A percentile compares a stretch with the other conserved stretches of the same genome.
phyloP scores from a whole-genome alignment of 2,329 filamentous ascomycete species.

The Ustilaginoidea virens region DNA sequence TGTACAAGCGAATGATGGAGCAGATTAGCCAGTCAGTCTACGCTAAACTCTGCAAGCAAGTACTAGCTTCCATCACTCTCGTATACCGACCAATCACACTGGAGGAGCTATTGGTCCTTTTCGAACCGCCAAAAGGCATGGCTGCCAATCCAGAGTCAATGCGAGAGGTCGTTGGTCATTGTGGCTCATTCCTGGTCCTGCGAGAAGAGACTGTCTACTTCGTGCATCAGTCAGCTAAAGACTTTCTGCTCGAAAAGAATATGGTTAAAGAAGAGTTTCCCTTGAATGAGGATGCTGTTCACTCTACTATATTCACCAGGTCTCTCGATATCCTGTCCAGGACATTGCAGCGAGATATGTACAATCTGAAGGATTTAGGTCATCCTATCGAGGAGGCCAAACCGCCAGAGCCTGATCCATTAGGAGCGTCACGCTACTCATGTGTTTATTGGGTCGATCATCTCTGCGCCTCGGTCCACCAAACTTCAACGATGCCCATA shows the following conservation, averaged over 20 bases:
- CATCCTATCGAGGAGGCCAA: conserved; percentile 4
- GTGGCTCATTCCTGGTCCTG: not conserved
- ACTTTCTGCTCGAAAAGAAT: conserved; percentile 16
- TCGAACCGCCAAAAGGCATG: conserved; percentile 5
- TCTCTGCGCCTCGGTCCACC: conserved; percentile 4
- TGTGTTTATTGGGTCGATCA: conserved; percentile 10
- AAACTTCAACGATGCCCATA: not conserved
- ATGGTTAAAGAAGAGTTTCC: conserved; percentile 12
- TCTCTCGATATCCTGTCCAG: conserved; percentile 17
- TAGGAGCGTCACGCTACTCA: conserved; percentile 7
- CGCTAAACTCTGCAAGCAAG: conserved; percentile 13
- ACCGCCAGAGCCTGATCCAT: conserved; percentile 6
- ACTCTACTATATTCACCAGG: conserved; percentile 16
- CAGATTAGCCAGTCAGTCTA: conserved; percentile 15
- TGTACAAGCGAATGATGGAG: conserved; percentile 24
- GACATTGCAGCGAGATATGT: conserved; percentile 20
- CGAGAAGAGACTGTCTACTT: not conserved
- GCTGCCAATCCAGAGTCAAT: not conserved
- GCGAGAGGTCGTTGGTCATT: not conserved
- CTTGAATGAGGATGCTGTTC: conserved; percentile 11
- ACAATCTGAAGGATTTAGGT: conserved; percentile 10
- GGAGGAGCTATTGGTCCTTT: conserved; percentile 15
- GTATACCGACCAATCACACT: conserved; percentile 21
- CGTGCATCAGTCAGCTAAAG: conserved; percentile 23
- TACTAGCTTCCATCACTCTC: conserved; percentile 16